A percentile compares a stretch with the other conserved stretches of the same genome.
These are phyloP conservation scores for Vigna trinervia DNA, from an alignment of 306 rosid species.

Conservation along the genomic window DNA sequence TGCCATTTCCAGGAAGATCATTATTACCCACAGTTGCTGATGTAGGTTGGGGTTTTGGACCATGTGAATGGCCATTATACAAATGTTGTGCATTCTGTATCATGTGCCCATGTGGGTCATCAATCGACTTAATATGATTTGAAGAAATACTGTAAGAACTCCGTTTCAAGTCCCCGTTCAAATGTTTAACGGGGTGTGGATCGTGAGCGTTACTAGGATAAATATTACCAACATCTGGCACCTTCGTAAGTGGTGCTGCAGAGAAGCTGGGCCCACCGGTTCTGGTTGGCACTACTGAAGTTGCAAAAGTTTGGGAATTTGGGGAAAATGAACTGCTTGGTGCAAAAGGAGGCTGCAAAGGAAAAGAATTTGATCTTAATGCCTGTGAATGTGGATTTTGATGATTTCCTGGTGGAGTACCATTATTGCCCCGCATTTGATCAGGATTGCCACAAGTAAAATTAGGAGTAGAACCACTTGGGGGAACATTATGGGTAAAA, in stretches of 20 bases:
- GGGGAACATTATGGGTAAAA: slow-evolving; percentile 40
- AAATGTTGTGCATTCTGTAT: slow-evolving; percentile 53
- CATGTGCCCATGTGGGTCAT: slow-evolving; percentile 58
- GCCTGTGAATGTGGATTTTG: slow-evolving; percentile 58
- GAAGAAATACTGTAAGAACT: slow-evolving; percentile 49
- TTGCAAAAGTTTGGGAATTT: slow-evolving; percentile 54
- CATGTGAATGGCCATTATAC: slow-evolving; percentile 53
- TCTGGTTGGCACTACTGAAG: slow-evolving; percentile 56
- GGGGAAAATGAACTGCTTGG: slow-evolving; percentile 51
- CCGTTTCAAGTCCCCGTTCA: slow-evolving; percentile 55
- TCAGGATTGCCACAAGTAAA: slow-evolving; percentile 50
- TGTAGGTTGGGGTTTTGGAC: slow-evolving; percentile 53
- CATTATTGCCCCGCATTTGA: slow-evolving; percentile 57
- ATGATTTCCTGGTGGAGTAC: slow-evolving; percentile 50
- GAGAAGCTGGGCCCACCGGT: slow-evolving; percentile 59
- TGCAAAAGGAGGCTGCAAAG: slow-evolving; percentile 58
- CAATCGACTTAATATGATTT: slow-evolving; percentile 46
- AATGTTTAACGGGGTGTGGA: slow-evolving; percentile 51
- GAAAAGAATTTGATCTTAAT: slow-evolving; percentile 54
- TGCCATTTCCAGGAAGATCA: slow-evolving; percentile 57
- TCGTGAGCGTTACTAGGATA: slow-evolving; percentile 51
- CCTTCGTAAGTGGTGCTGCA: slow-evolving; percentile 47
- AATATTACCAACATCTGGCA: slow-evolving; percentile 64
- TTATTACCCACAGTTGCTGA: slow-evolving; percentile 46
- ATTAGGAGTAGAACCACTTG: slow-evolving; percentile 54